Evolutionary conservation across 2,329 filamentous ascomycete species (phyloP).

Genomic region (Cordyceps tenuipes): DNA sequence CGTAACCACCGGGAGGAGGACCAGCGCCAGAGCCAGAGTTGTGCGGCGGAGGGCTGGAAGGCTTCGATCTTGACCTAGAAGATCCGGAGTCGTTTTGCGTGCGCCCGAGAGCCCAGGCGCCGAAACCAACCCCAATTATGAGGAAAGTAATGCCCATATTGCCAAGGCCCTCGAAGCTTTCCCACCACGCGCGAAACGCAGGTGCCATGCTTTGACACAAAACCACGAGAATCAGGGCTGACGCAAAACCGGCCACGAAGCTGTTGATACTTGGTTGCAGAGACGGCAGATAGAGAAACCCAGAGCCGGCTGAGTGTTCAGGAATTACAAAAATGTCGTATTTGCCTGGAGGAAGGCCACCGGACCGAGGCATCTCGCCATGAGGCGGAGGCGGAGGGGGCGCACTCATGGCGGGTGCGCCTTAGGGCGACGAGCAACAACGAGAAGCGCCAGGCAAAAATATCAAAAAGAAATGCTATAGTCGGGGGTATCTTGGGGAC

Average conservation of each 20-base stretch:
- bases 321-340: conserved; percentile 98
- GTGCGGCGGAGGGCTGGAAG: conserved; percentile 17
- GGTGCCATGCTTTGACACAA: conserved; percentile 69
- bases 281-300: conserved; percentile 91
- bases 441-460: conserved; percentile 4
- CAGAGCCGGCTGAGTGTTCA: conserved; percentile 77
- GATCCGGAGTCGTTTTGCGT: conserved; percentile 24
- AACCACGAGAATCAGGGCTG: conserved; percentile 62
- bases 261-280: conserved; percentile 79
- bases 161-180: conserved; percentile 60
- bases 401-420: conserved; percentile 33
- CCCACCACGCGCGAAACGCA: conserved; percentile 64
- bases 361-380: conserved; percentile 63
- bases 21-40: conserved; percentile 24
- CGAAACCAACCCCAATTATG: conserved; percentile 63
- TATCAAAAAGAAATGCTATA: conserved; percentile 11
- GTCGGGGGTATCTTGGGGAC: conserved; percentile 20
- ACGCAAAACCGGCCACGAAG: conserved; percentile 79
- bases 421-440: not conserved
- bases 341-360: conserved; percentile 73
- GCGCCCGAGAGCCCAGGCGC: conserved; percentile 58
- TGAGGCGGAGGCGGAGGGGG: conserved; percentile 82
- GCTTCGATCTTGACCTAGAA: conserved; percentile 7
- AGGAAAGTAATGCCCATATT: conserved; percentile 66
- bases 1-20: not conserved